Conservation (phyloP, 2,329 filamentous ascomycete species). For the Fusarium nanum region DNA sequence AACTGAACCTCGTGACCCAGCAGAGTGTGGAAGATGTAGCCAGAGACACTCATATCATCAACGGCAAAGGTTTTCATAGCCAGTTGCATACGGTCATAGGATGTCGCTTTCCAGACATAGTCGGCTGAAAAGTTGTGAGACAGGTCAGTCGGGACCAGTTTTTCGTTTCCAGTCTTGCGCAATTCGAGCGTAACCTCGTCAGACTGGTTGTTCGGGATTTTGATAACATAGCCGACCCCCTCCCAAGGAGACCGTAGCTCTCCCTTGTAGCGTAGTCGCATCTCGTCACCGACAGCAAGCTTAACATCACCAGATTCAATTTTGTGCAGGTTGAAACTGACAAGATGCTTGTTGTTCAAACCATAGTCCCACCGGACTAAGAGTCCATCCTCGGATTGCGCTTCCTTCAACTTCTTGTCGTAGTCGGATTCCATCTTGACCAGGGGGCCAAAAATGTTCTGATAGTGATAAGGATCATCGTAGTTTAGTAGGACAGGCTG, state of each 20-base stretch:
- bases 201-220: constrained; percentile 99
- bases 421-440: constrained; percentile 99
- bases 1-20: constrained; percentile 95
- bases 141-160: constrained; percentile 93
- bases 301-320: constrained; percentile 98
- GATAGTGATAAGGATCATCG: constrained; percentile 97
- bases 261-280: constrained; percentile 96
- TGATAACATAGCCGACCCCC: constrained; percentile 98
- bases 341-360: constrained; percentile 96
- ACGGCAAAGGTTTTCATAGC: constrained; percentile 99
- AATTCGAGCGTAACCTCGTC: constrained; percentile 97
- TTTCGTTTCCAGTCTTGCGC: constrained; percentile 94
- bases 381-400: constrained; percentile 95
- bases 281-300: constrained; percentile 96
- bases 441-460: constrained; percentile 96
- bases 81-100: constrained; percentile 98
- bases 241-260: constrained; percentile 94
- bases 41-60: constrained; percentile 97
- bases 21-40: constrained; percentile 97
- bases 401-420: constrained; percentile 98
- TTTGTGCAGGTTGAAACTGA: constrained; percentile 95
- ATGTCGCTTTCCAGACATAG: constrained; percentile 99
- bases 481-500: constrained; percentile 92
- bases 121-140: constrained; percentile 98
- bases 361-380: constrained; percentile 95